phyloP scores from a whole-genome alignment of 345 rosid species.

The Leavenworthia alabamica region DNA sequence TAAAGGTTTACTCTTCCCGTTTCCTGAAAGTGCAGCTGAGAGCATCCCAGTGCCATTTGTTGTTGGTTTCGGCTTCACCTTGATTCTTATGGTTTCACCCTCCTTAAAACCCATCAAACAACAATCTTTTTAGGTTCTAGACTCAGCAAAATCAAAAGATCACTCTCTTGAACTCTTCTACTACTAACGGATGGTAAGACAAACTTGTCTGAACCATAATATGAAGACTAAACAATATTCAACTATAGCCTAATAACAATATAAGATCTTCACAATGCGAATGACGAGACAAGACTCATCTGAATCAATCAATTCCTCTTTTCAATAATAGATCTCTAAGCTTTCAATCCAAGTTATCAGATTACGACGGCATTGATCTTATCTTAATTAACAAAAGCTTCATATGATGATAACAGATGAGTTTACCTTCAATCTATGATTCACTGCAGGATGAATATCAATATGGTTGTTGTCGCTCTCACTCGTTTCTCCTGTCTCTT shows the following conservation, averaged over 20 bases:
- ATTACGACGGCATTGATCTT: slow-evolving; percentile 9
- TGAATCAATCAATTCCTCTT: background rate
- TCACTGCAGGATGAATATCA: slow-evolving; percentile 95
- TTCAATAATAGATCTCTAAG: slow-evolving; percentile 1
- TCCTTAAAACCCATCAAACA: slow-evolving; percentile 47
- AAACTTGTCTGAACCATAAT: too few relatives aligned
- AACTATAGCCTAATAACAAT: background rate
- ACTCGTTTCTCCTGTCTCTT: slow-evolving; percentile 56
- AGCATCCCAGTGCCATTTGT: slow-evolving; percentile 92
- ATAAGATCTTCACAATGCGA: slow-evolving; percentile 4
- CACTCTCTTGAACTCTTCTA: too few relatives aligned
- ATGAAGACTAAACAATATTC: background rate
- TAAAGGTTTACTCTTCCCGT: slow-evolving; percentile 53
- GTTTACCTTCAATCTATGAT: slow-evolving; percentile 84
- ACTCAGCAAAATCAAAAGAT: too few relatives aligned
- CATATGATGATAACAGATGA: background rate
- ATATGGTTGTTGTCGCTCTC: slow-evolving; percentile 55
- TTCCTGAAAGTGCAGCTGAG: slow-evolving; percentile 66
- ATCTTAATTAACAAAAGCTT: background rate
- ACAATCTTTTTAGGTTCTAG: background rate
- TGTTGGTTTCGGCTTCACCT: slow-evolving; percentile 78
- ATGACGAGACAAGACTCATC: background rate
- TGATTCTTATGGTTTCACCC: slow-evolving; percentile 97
- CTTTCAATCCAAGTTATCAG: background rate
- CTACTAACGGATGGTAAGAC: too few relatives aligned